A percentile compares a stretch with the other conserved stretches of the same genome.
These are phyloP conservation scores for Leccinum fuscescens DNA, from an alignment of 1,284 basidiomycete species.

Conservation along the genomic window DNA sequence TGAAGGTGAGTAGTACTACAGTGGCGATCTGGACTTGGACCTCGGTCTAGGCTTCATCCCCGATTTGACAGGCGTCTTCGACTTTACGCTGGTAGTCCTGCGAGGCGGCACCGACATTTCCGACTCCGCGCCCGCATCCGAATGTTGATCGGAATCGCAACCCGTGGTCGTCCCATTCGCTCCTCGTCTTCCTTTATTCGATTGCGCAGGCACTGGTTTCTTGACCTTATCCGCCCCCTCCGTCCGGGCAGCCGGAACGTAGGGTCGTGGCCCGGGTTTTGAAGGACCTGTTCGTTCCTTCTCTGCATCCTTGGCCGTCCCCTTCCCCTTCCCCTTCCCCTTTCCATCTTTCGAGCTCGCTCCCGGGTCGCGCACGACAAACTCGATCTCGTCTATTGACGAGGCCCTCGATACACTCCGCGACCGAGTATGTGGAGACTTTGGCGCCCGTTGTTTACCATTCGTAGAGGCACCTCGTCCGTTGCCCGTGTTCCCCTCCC, in stretches of 20 bases:
- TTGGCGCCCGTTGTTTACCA: neutral
- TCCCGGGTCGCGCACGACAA: slow-evolving; percentile 5
- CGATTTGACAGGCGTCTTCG: slow-evolving; percentile 28
- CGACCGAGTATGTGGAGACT: neutral
- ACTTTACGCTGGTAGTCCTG: slow-evolving; percentile 1
- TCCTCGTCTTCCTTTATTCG: neutral
- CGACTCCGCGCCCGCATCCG: neutral
- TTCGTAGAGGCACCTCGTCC: neutral
- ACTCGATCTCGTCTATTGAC: slow-evolving; percentile 20
- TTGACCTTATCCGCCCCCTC: neutral
- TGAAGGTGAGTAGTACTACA: too few relatives aligned
- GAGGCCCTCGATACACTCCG: slow-evolving; percentile 12
- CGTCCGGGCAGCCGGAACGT: neutral
- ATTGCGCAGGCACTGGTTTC: neutral
- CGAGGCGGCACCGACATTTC: slow-evolving; percentile 17
- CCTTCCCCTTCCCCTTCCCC: neutral
- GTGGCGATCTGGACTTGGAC: slow-evolving; percentile 7
- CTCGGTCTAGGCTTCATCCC: slow-evolving; percentile 29
- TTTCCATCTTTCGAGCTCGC: neutral
- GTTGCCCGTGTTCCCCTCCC: neutral
- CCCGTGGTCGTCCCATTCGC: neutral
- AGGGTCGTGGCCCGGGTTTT: neutral
- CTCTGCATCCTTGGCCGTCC: neutral
- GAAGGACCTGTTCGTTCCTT: neutral
- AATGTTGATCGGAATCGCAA: slow-evolving; percentile 4